Percentiles rank a stretch among this genome's conserved stretches.
Evolutionary conservation across 1,284 basidiomycete genomes (phyloP).

Genomic region (Sparassis latifolia): DNA sequence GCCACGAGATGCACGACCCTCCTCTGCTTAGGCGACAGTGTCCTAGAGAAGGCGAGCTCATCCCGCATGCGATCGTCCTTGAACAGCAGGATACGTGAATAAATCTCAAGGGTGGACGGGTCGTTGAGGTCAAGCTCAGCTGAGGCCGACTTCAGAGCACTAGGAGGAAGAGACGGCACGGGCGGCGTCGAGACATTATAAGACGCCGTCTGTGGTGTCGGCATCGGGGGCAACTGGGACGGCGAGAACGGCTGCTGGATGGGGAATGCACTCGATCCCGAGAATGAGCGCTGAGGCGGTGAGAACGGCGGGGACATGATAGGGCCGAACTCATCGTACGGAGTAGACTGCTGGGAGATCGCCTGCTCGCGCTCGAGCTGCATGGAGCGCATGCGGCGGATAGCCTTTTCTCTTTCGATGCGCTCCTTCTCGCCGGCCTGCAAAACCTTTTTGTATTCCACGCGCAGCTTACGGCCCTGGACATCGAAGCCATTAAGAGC

Average conservation of each 20-base stretch:
- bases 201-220: conserved; percentile 38
- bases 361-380: conserved; percentile 80
- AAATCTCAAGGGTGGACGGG: conserved; percentile 92
- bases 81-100: conserved; percentile 94
- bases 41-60: conserved; percentile 91
- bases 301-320: conserved; percentile 44
- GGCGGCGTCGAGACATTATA: conserved; percentile 47
- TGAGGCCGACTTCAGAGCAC: conserved; percentile 47
- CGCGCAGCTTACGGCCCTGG: conserved; percentile 95
- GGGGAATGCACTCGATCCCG: conserved; percentile 51
- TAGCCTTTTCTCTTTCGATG: conserved; percentile 98
- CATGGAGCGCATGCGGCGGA: conserved; percentile 96
- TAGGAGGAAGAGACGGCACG: conserved; percentile 52
- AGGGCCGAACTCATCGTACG: conserved; percentile 67
- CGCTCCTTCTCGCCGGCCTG: conserved; percentile 99
- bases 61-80: conserved; percentile 98
- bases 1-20: conserved; percentile 94
- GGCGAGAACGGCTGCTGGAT: conserved; percentile 48
- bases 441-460: conserved; percentile 99
- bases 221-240: conserved; percentile 51
- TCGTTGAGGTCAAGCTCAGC: conserved; percentile 93
- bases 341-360: conserved; percentile 16
- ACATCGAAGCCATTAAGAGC: conserved; percentile 95
- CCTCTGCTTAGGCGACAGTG: conserved; percentile 80
- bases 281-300: conserved; percentile 55